phyloP scores from a whole-genome alignment of 2,329 filamentous ascomycete genomes.

The Cercospora sp. region DNA sequence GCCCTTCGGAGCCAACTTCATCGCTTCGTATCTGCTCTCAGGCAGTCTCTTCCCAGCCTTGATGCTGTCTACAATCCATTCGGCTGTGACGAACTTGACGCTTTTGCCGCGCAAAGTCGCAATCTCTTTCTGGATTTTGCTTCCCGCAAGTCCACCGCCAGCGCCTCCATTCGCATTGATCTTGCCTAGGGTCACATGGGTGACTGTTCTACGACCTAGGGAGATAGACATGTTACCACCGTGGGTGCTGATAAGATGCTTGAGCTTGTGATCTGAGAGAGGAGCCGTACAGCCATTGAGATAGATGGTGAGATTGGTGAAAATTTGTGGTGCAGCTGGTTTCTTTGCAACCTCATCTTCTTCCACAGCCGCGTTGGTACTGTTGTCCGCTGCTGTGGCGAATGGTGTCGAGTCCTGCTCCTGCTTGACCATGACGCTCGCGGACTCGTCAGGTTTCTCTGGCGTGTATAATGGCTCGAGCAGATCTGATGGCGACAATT shows the following conservation, averaged over 20 bases:
- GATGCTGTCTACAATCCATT: slow-evolving; percentile 86
- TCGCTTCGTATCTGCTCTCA: slow-evolving; percentile 69
- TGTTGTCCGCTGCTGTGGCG: background rate
- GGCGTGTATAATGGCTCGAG: slow-evolving; percentile 31
- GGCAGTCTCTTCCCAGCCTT: slow-evolving; percentile 71
- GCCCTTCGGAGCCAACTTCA: slow-evolving; percentile 62
- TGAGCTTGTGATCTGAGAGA: slow-evolving; percentile 83
- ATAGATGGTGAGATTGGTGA: slow-evolving; percentile 73
- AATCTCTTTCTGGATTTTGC: slow-evolving; percentile 82
- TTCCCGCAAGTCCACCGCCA: slow-evolving; percentile 73
- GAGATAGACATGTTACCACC: slow-evolving; percentile 71
- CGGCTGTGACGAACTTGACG: slow-evolving; percentile 76
- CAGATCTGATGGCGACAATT: slow-evolving; percentile 36
- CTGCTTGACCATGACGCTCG: background rate
- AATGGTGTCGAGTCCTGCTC: background rate
- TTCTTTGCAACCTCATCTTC: background rate
- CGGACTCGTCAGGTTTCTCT: background rate
- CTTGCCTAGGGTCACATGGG: slow-evolving; percentile 78
- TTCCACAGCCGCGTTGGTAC: background rate
- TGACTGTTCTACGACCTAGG: slow-evolving; percentile 72
- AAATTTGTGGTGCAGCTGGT: slow-evolving; percentile 32
- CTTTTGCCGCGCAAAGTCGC: slow-evolving; percentile 64
- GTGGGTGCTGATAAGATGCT: slow-evolving; percentile 71
- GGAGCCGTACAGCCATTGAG: slow-evolving; percentile 86
- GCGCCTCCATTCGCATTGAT: slow-evolving; percentile 50